phyloP scores from a whole-genome alignment of 305 asterid genomes.

The Petunia hybrid region DNA sequence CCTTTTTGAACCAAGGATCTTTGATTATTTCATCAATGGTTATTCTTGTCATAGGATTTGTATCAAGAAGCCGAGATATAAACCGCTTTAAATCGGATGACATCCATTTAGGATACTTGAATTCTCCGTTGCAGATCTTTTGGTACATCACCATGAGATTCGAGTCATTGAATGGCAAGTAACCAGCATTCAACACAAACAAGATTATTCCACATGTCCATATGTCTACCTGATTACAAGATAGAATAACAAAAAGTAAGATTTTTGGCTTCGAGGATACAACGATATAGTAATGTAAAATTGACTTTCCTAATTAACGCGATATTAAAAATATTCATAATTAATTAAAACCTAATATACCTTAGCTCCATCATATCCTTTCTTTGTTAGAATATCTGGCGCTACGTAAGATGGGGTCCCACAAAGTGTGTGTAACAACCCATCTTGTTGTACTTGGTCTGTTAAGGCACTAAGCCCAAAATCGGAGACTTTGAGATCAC shows the following conservation, averaged over 20 bases:
- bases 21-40: conserved; percentile 69
- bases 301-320: background rate
- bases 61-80: conserved; percentile 63
- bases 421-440: conserved; percentile 80
- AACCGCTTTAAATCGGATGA: conserved; percentile 74
- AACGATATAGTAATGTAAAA: background rate
- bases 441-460: conserved; percentile 67
- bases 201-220: conserved; percentile 91
- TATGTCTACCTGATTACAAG: conserved; percentile 45
- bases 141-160: conserved; percentile 83
- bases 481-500: conserved; percentile 79
- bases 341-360: background rate
- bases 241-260: background rate
- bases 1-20: conserved; percentile 80
- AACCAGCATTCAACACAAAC: conserved; percentile 76
- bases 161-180: conserved; percentile 79
- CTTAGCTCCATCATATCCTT: conserved; percentile 80
- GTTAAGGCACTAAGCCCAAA: conserved; percentile 83
- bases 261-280: background rate
- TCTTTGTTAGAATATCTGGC: conserved; percentile 76
- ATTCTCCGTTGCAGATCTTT: conserved; percentile 84
- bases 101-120: conserved; percentile 80
- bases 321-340: background rate
- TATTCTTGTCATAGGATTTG: conserved; percentile 70
- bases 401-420: conserved; percentile 95